Evolutionary conservation across 305 asterid genomes (phyloP).

Genomic region (Fraxinus floribunda): DNA sequence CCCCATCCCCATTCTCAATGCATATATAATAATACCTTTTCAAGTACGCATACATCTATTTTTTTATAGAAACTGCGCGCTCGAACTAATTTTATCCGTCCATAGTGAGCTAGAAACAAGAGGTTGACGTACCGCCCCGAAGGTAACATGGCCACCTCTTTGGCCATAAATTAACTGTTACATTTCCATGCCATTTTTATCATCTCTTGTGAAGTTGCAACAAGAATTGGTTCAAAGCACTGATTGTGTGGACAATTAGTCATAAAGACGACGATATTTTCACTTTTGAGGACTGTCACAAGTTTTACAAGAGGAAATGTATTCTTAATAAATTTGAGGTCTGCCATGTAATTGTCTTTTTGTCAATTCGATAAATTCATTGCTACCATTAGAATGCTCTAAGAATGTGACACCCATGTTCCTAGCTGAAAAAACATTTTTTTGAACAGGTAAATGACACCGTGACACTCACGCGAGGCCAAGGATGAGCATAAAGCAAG

Average conservation of each 20-base stretch:
- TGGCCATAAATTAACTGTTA: background rate
- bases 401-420: background rate
- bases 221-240: background rate
- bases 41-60: background rate
- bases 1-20: conserved; percentile 4
- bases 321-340: background rate
- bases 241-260: background rate
- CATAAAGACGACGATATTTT: background rate
- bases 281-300: background rate
- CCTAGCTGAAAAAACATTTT: background rate
- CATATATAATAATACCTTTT: background rate
- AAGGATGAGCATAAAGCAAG: background rate
- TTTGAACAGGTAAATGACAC: background rate
- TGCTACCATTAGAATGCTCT: background rate
- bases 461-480: too few species aligned
- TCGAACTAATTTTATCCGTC: background rate
- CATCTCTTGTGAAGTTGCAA: background rate
- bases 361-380: background rate
- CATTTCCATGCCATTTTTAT: background rate
- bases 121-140: background rate
- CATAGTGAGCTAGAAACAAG: conserved; percentile 18
- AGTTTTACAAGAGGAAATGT: background rate
- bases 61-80: background rate
- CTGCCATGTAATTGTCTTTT: background rate
- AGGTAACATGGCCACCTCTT: conserved; percentile 20